Percentiles rank a stretch among this genome's conserved stretches.
phyloP scores from a whole-genome alignment of 768 basidiomycete species.

The Kwoniella botswanensis region DNA sequence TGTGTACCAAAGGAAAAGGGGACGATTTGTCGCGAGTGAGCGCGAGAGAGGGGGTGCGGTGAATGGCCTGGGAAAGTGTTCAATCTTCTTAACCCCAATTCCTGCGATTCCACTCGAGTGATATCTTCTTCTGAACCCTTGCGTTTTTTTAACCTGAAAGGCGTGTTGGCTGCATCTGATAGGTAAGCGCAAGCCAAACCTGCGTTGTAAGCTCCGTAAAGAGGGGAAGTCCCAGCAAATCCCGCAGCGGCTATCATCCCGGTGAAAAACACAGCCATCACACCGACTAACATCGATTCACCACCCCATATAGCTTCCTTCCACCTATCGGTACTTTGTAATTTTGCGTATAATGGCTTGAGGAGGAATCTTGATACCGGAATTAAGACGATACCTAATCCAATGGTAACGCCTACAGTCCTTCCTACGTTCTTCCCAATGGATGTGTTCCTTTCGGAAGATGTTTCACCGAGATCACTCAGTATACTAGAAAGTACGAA shows the following conservation, averaged over 20 bases:
- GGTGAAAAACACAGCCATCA: conserved; percentile 60
- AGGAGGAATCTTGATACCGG: conserved; percentile 55
- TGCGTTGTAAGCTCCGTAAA: conserved; percentile 70
- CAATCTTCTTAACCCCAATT: background rate
- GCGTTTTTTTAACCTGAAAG: background rate
- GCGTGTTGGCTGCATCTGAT: background rate
- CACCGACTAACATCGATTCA: conserved; percentile 48
- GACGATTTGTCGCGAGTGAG: background rate
- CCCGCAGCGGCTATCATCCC: conserved; percentile 63
- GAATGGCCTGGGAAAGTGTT: conserved; percentile 4
- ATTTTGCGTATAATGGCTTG: conserved; percentile 39
- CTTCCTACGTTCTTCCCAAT: conserved; percentile 60
- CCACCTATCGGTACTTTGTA: conserved; percentile 6
- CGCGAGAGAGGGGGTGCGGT: background rate
- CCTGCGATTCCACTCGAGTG: background rate
- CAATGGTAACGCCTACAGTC: conserved; percentile 66
- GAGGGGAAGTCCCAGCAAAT: conserved; percentile 67
- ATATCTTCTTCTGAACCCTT: background rate
- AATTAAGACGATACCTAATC: conserved; percentile 62
- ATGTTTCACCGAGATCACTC: conserved; percentile 42
- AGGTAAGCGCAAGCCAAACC: conserved; percentile 63
- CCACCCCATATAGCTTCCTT: conserved; percentile 6
- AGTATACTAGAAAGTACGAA: conserved; percentile 68
- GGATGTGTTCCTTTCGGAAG: conserved; percentile 2
- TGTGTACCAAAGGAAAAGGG: background rate